Evolutionary conservation across 2,329 filamentous ascomycete species (phyloP).

Genomic region (Aspergillus brunneoviolaceus): DNA sequence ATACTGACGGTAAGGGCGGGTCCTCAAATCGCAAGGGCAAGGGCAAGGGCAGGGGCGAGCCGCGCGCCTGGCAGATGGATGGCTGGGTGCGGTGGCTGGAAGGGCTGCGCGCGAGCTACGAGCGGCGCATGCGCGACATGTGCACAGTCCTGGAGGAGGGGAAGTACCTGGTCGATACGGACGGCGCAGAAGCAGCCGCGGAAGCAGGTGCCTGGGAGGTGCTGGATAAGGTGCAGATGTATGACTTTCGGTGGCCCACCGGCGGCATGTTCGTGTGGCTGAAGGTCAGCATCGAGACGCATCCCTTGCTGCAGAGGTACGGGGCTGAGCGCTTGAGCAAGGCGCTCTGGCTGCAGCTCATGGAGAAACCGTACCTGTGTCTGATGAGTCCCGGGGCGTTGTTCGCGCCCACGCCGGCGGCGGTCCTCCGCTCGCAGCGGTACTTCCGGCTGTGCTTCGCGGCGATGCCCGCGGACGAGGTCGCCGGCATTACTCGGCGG

Average conservation of each 20-base stretch:
- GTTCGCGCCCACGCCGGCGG: conserved; percentile 67
- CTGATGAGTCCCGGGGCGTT: conserved; percentile 70
- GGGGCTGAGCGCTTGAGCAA: conserved; percentile 57
- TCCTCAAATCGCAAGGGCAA: not conserved
- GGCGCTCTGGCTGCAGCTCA: conserved; percentile 71
- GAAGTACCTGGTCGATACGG: conserved; percentile 64
- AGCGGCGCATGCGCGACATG: conserved; percentile 81
- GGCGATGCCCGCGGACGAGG: conserved; percentile 70
- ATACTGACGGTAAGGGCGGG: no score
- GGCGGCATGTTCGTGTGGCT: conserved; percentile 95
- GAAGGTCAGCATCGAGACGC: conserved; percentile 66
- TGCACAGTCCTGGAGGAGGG: conserved; percentile 69
- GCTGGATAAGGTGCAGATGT: conserved; percentile 71
- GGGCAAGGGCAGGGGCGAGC: conserved; percentile 46
- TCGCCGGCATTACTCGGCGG: conserved; percentile 61
- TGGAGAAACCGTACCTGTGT: conserved; percentile 66
- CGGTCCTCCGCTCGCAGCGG: conserved; percentile 63
- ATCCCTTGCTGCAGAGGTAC: conserved; percentile 65
- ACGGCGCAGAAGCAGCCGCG: conserved; percentile 41
- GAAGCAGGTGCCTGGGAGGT: conserved; percentile 67
- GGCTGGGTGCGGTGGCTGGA: conserved; percentile 93
- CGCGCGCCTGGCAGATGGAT: conserved; percentile 69
- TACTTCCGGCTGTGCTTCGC: conserved; percentile 83
- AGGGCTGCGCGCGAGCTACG: conserved; percentile 78
- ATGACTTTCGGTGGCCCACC: conserved; percentile 74